Percentiles rank a stretch among this genome's conserved stretches.
phyloP scores from a whole-genome alignment of 2,329 filamentous ascomycete species.

The Colletotrichum sp. region DNA sequence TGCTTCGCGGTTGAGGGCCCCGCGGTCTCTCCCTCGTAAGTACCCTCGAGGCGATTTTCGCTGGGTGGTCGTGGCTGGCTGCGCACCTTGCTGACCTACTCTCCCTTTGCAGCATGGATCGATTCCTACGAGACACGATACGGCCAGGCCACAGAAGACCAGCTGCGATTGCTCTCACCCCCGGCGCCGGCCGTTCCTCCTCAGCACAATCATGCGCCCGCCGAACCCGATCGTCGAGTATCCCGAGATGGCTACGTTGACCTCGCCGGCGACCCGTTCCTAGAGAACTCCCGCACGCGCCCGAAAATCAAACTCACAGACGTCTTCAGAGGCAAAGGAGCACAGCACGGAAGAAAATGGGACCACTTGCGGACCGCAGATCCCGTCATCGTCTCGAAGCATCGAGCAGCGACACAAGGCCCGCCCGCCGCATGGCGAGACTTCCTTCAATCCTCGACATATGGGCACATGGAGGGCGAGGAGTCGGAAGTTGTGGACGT shows the following conservation, averaged over 20 bases:
- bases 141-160: slow-evolving; percentile 41
- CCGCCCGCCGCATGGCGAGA: slow-evolving; percentile 54
- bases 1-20: slow-evolving; percentile 21
- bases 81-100: slow-evolving; percentile 12
- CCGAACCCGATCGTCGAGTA: slow-evolving; percentile 44
- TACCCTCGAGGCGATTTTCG: not conserved
- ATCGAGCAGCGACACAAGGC: slow-evolving; percentile 44
- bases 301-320: slow-evolving; percentile 45
- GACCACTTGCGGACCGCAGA: slow-evolving; percentile 64
- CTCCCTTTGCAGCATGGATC: slow-evolving; percentile 48
- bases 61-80: not conserved
- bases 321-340: slow-evolving; percentile 51
- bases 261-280: slow-evolving; percentile 39
- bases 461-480: slow-evolving; percentile 52
- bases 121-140: slow-evolving; percentile 50
- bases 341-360: slow-evolving; percentile 59
- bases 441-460: slow-evolving; percentile 59
- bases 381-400: slow-evolving; percentile 61
- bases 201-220: slow-evolving; percentile 47
- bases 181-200: slow-evolving; percentile 43
- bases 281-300: slow-evolving; percentile 37
- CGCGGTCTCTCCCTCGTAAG: slow-evolving; percentile 34
- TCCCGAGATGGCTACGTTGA: slow-evolving; percentile 55
- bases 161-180: slow-evolving; percentile 42
- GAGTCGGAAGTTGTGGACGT: slow-evolving; percentile 53